A percentile compares a stretch with the other conserved stretches of the same genome.
phyloP scores from a whole-genome alignment of 2,329 filamentous ascomycete species.

The Balansia obtecta region DNA sequence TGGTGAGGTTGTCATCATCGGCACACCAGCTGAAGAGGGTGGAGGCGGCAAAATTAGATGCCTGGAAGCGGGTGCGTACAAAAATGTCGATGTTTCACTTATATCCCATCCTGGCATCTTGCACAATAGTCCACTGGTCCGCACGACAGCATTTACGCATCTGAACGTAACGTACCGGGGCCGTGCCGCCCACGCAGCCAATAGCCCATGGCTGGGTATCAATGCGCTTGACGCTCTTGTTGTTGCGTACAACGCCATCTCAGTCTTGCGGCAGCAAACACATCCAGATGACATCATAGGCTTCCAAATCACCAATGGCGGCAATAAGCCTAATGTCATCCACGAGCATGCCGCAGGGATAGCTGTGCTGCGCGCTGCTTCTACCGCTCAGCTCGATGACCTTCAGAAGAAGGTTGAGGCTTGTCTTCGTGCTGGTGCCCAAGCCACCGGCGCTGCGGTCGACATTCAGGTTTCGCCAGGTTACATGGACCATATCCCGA shows the following conservation, averaged over 20 bases:
- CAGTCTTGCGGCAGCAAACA: conserved; percentile 42
- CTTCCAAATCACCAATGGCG: conserved; percentile 39
- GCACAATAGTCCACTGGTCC: conserved; percentile 31
- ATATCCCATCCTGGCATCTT: conserved; percentile 20
- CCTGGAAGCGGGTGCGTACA: conserved; percentile 27
- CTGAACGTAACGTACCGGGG: conserved; percentile 41
- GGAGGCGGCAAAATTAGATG: conserved; percentile 35
- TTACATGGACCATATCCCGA: conserved; percentile 45
- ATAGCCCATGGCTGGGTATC: conserved; percentile 42
- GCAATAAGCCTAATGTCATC: conserved; percentile 41
- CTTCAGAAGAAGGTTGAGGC: conserved; percentile 28
- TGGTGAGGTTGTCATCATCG: conserved; percentile 33
- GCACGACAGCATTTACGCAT: conserved; percentile 36
- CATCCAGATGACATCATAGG: conserved; percentile 36
- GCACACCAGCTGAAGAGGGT: conserved; percentile 34
- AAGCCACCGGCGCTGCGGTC: conserved; percentile 32
- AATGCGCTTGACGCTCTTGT: conserved; percentile 46
- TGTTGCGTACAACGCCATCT: conserved; percentile 31
- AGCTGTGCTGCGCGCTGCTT: conserved; percentile 32
- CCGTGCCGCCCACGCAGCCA: conserved; percentile 41
- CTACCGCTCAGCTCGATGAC: conserved; percentile 24
- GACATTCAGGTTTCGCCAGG: conserved; percentile 24
- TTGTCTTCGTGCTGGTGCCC: conserved; percentile 25
- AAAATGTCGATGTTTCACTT: conserved; percentile 10
- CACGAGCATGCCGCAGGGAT: conserved; percentile 33